phyloP scores from a whole-genome alignment of 2,329 filamentous ascomycete species.

The Alternaria gansuensis region DNA sequence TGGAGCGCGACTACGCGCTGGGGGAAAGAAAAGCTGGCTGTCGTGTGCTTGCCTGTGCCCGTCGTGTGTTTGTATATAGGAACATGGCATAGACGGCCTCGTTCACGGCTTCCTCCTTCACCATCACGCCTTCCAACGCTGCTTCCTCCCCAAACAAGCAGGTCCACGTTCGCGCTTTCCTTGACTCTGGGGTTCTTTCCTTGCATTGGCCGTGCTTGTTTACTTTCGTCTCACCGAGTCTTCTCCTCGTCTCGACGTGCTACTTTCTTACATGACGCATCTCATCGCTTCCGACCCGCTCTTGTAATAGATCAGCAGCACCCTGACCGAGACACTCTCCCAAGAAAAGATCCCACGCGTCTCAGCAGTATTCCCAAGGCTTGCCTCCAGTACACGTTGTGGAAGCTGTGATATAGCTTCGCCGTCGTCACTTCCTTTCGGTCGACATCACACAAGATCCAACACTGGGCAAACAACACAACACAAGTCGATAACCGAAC shows the following conservation, averaged over 20 bases:
- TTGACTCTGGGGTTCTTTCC: background rate
- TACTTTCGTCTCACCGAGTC: background rate
- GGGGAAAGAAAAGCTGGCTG: background rate
- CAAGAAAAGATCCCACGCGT: constrained; percentile 12
- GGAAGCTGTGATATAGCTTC: constrained; percentile 15
- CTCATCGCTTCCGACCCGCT: background rate
- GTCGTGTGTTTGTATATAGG: constrained; percentile 17
- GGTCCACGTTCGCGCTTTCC: constrained; percentile 2
- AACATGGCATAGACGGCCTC: constrained; percentile 6
- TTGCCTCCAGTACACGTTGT: background rate
- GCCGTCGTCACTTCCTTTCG: background rate
- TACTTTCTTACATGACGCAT: background rate
- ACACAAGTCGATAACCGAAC: constrained; percentile 13
- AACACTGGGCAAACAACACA: constrained; percentile 12
- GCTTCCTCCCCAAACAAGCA: background rate
- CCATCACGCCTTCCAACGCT: background rate
- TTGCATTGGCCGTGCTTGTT: background rate
- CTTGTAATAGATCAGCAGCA: constrained; percentile 7
- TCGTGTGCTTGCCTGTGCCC: constrained; percentile 1
- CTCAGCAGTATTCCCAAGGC: constrained; percentile 2
- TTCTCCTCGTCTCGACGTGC: background rate
- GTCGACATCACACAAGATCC: constrained; percentile 20
- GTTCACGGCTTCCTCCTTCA: constrained; percentile 7
- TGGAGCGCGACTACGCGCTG: constrained; percentile 17
- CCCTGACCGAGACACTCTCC: constrained; percentile 15